Evolutionary conservation across 345 rosid genomes (phyloP).

Genomic region (Geranium rotundifolium): DNA sequence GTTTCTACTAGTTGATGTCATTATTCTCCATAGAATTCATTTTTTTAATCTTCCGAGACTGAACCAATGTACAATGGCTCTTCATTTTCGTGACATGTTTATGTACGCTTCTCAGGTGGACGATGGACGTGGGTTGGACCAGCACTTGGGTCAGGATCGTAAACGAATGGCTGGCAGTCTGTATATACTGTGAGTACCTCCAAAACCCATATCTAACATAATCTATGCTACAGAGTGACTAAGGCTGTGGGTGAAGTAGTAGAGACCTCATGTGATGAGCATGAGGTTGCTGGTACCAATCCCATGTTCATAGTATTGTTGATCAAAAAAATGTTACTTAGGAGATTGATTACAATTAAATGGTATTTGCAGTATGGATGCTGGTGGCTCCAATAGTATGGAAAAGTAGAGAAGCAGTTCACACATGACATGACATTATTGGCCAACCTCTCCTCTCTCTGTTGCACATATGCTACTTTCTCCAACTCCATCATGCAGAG

Average conservation of each 20-base stretch:
- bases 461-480: too few species aligned
- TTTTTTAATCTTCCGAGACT: not conserved
- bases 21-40: too few species aligned
- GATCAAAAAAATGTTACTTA: too few species aligned
- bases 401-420: constrained; percentile 34
- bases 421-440: constrained; percentile 14
- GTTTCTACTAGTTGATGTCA: too few species aligned
- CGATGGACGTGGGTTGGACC: constrained; percentile 97
- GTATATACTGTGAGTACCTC: constrained; percentile 60
- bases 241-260: too few species aligned
- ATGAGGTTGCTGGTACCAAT: too few species aligned
- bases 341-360: not conserved
- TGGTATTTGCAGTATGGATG: constrained; percentile 73
- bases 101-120: constrained; percentile 50
- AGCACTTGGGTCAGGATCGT: constrained; percentile 92
- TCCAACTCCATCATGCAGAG: too few species aligned
- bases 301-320: too few species aligned
- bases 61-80: not conserved
- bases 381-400: constrained; percentile 59
- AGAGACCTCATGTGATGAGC: too few species aligned
- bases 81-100: too few species aligned
- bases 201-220: not conserved
- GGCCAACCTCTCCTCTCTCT: not conserved
- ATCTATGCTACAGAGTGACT: not conserved
- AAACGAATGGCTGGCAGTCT: constrained; percentile 92